Evolutionary conservation across 2,329 filamentous ascomycete species (phyloP), one percentile per base, ranked within the genome.

Genomic region (Colletotrichum musicola): DNA sequence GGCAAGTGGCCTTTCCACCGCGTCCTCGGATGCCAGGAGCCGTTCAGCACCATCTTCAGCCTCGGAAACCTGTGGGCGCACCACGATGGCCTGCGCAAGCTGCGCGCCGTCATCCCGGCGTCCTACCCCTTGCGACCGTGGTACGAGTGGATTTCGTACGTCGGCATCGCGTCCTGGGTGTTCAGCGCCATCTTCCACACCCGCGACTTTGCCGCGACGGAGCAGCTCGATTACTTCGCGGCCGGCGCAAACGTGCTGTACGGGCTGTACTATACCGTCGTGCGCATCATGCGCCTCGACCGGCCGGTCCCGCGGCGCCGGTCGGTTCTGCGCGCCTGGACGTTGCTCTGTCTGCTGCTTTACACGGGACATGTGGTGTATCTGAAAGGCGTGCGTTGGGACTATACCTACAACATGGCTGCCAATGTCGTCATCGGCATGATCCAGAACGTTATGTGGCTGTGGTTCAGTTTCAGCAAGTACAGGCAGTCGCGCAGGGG

Each of bases 1-100:
- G 96, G 96, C 38, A 99, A 99, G 87, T 99, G 96, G 96, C 96
- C 96, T 46, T 99, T 99, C 82, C 86, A 91, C 79, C 93, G 96
- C 73, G 87, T 98, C 76, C 81, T 97, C 62, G 96, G 96, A 79
- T 92, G 97, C 84, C 96, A 99, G 82, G 96, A 99, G 83, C 94
- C 95, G 68, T 94, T 95, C 79, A 94, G 91, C 58, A 95, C 98
- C 73, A 84, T 98, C 76, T 99, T 98, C 86, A 97, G 93, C 72
- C 85, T 97, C 59, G 88, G 97, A 76, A 99, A 99, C 85, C 91
- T 96, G 76, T 87, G 91, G 73, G 95, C 95, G 14, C 96, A 99
- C 83, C 88, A 89, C 77, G 81, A 89, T 73, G 96, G 96, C 68
- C 89, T 97, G 72, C 79, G 84, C 62, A 90, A 91, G 75, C 80